These are phyloP conservation scores for Talaromyces sp. DNA, from an alignment of 2,329 filamentous ascomycete genomes.

Conservation along the genomic window DNA sequence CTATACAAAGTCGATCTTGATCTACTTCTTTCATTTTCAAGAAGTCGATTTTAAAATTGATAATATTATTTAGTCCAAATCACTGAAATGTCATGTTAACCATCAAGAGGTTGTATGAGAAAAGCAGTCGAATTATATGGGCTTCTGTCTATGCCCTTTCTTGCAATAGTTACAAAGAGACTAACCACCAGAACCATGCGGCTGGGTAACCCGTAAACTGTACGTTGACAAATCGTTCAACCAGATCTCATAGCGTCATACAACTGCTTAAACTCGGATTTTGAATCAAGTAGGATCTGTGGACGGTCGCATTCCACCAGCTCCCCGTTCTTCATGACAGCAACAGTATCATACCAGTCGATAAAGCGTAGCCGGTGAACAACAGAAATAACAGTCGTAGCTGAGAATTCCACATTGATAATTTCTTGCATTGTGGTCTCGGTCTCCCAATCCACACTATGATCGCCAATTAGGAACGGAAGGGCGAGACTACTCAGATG, in stretches of 20 bases:
- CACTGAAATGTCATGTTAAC: too few species aligned
- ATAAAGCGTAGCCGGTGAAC: constrained; percentile 53
- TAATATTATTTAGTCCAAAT: too few species aligned
- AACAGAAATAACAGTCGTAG: constrained; percentile 57
- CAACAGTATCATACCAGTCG: constrained; percentile 36
- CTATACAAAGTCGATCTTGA: too few species aligned
- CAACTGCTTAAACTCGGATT: constrained; percentile 35
- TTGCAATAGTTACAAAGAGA: background rate
- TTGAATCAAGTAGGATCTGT: constrained; percentile 32
- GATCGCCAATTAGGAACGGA: background rate
- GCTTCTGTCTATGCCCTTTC: background rate
- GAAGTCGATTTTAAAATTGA: too few species aligned
- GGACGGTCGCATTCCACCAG: constrained; percentile 36
- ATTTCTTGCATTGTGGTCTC: constrained; percentile 56
- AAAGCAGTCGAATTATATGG: too few species aligned
- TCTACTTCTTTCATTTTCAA: too few species aligned
- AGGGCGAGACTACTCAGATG: background rate
- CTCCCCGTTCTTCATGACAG: constrained; percentile 34
- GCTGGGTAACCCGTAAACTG: background rate
- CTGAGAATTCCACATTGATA: constrained; percentile 51
- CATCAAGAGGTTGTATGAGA: too few species aligned
- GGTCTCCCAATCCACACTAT: constrained; percentile 55
- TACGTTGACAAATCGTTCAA: background rate
- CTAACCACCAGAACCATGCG: too few species aligned
- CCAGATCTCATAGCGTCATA: constrained; percentile 21